Percentiles rank a stretch among this genome's conserved stretches.
Conservation (phyloP, 106 monocot genomes). For the Acorus calamus region DNA sequence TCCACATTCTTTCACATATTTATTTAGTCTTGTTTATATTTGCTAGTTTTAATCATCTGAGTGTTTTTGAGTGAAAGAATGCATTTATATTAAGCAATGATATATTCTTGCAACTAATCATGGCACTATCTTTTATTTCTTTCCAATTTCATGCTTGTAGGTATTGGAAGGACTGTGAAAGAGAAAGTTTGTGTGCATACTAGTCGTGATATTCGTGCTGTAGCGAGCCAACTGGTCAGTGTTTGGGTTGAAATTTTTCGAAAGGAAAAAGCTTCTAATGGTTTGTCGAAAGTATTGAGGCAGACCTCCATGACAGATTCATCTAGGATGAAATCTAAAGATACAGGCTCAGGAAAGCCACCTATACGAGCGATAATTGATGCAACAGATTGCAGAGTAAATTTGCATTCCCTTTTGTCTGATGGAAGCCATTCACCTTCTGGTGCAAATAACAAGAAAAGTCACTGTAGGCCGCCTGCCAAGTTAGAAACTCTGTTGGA, state of each 20-base stretch:
- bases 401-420: constrained; percentile 15
- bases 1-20: no score
- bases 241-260: constrained; percentile 96
- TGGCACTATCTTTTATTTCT: not conserved
- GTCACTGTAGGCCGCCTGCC: constrained; percentile 9
- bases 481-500: constrained; percentile 26
- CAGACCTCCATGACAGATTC: constrained; percentile 31
- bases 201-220: constrained; percentile 88
- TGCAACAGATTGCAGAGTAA: constrained; percentile 27
- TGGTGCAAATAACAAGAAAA: constrained; percentile 28
- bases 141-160: constrained; percentile 24
- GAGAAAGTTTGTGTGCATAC: constrained; percentile 96
- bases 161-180: constrained; percentile 84
- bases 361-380: constrained; percentile 16
- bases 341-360: constrained; percentile 27
- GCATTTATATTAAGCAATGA: no score
- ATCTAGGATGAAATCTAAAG: constrained; percentile 39
- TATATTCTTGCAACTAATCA: no score
- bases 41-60: no score
- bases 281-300: constrained; percentile 35
- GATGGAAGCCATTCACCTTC: constrained; percentile 31
- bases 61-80: no score
- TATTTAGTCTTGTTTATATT: no score
- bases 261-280: constrained; percentile 77
- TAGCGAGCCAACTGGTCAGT: constrained; percentile 87